Percentiles rank a stretch among this genome's conserved stretches.
Conservation (phyloP, 371 early-diverging fungal species). For the Rhizopus stolonifer region DNA sequence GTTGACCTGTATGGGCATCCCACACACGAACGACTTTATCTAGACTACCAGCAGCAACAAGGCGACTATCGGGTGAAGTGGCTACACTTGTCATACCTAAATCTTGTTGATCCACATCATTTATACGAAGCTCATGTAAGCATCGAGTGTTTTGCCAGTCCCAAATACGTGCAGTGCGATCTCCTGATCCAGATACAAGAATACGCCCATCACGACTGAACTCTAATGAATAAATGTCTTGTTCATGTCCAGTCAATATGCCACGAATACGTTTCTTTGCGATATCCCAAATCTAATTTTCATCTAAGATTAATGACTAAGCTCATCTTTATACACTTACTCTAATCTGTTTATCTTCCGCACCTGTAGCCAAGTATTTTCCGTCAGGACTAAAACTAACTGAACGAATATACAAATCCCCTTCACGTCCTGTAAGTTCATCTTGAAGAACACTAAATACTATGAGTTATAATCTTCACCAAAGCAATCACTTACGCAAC, state of each 20-base stretch:
- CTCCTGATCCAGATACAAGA: slow-evolving; percentile 94
- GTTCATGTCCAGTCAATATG: slow-evolving; percentile 86
- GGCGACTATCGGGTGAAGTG: slow-evolving; percentile 78
- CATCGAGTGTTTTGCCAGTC: slow-evolving; percentile 75
- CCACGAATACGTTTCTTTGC: slow-evolving; percentile 65
- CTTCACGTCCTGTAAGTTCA: slow-evolving; percentile 69
- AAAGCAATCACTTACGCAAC: slow-evolving; percentile 27
- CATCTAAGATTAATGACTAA: too few species aligned
- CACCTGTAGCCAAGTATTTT: slow-evolving; percentile 91
- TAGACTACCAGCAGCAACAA: slow-evolving; percentile 88
- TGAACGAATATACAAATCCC: slow-evolving; percentile 92
- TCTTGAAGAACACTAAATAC: slow-evolving; percentile 72
- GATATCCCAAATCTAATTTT: slow-evolving; percentile 76
- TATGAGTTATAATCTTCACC: not conserved
- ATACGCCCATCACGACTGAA: slow-evolving; percentile 91
- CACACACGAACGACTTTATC: slow-evolving; percentile 95
- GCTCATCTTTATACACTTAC: too few species aligned
- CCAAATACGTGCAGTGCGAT: slow-evolving; percentile 91
- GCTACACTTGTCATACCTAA: slow-evolving; percentile 95
- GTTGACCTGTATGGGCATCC: slow-evolving; percentile 81
- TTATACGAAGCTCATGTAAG: slow-evolving; percentile 73
- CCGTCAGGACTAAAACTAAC: slow-evolving; percentile 97
- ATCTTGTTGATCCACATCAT: slow-evolving; percentile 83
- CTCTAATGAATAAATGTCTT: slow-evolving; percentile 96
- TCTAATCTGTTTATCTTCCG: slow-evolving; percentile 94